phyloP scores from a whole-genome alignment of 257 asterid genomes.

The Buddleja alternifolia region DNA sequence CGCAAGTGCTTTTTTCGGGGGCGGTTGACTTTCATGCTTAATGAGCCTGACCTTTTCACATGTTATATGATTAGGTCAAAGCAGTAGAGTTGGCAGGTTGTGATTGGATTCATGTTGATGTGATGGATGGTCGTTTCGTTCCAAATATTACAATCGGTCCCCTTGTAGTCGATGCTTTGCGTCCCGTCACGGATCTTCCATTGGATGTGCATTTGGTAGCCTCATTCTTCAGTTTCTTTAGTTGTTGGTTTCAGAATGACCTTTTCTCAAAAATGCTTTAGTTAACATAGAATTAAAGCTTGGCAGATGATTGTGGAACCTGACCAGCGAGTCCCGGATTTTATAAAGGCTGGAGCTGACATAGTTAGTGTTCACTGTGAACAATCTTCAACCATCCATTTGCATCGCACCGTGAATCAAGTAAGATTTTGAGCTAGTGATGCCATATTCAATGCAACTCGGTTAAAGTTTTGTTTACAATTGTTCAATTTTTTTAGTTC shows the following conservation, averaged over 20 bases:
- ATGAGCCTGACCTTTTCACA: too few relatives aligned
- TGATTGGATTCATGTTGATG: slow-evolving; percentile 99
- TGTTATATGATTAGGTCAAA: slow-evolving; percentile 93
- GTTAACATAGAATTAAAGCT: slow-evolving; percentile 36
- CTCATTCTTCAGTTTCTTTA: slow-evolving; percentile 20
- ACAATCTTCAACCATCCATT: slow-evolving; percentile 95
- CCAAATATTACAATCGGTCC: slow-evolving; percentile 99
- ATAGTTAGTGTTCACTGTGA: slow-evolving; percentile 96
- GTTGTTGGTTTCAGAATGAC: slow-evolving; percentile 17
- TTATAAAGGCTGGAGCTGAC: slow-evolving; percentile 99
- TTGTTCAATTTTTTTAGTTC: too few relatives aligned
- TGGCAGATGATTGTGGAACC: slow-evolving; percentile 99
- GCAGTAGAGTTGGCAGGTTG: slow-evolving; percentile 98
- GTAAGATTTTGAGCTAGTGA: slow-evolving; percentile 51
- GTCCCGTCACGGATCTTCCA: slow-evolving; percentile 97
- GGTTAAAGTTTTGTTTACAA: slow-evolving; percentile 3
- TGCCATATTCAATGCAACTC: slow-evolving; percentile 9
- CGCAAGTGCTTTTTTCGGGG: too few relatives aligned
- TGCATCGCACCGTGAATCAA: slow-evolving; percentile 90
- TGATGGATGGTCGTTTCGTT: slow-evolving; percentile 98
- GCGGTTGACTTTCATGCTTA: too few relatives aligned
- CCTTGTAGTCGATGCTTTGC: slow-evolving; percentile 84
- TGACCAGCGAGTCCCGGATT: slow-evolving; percentile 96
- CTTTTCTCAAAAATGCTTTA: slow-evolving; percentile 23
- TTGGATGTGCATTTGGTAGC: slow-evolving; percentile 98